Base-by-base conservation (phyloP, 768 basidiomycete species). In the Zangia roseola region DNA sequence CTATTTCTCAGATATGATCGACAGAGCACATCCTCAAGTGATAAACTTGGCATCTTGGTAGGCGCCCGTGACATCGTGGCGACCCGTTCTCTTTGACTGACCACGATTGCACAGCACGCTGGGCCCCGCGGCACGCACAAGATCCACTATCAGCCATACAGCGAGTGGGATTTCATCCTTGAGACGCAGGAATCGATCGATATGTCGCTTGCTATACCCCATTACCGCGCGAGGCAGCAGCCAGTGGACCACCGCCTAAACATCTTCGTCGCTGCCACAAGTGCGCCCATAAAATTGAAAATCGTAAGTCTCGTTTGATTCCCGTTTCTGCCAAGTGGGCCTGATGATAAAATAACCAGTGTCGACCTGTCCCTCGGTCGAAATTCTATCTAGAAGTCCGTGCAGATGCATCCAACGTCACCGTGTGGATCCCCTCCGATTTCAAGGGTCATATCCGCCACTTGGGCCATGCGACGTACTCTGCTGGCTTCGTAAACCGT, bases 381-480 rank as follows among this genome's bases (percentile, higher is more conserved):
- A 75, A 74, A 61, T 82, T 84, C 56, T 79, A 79, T 64, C 75
- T 90, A 41, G 81, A 86, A 63, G 71, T 91, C 30, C 76, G 76
- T 54, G 83, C 80, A 16, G 70, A 74, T n/a, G 68, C 72, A n/a
- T 84, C 88, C 34, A 79, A 87, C 57, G 77, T 90, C 25, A 88
- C 82, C 6, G 67, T 90, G 50, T 90, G 83, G 81, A 73, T 91
- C 17, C 88, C 88, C 13, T 88, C 86, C 30, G 87, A 91, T 60
- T 90, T 90, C 69, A 79, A 73, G 47, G 88, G 88, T 20, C 78
- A 71, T 31, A 86, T 91, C 33, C 77, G 74, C 57, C 68, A 79
- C 56, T 67, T 74, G 13, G 77, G 78, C 40, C 78, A 71, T 52
- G 71, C 76, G 6, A 64, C 72, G 8, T 84, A 82, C 65, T 91